A percentile compares a stretch with the other conserved stretches of the same genome.
phyloP scores from a whole-genome alignment of 176 grass and related monocot genomes.

The Puya raimondii region DNA sequence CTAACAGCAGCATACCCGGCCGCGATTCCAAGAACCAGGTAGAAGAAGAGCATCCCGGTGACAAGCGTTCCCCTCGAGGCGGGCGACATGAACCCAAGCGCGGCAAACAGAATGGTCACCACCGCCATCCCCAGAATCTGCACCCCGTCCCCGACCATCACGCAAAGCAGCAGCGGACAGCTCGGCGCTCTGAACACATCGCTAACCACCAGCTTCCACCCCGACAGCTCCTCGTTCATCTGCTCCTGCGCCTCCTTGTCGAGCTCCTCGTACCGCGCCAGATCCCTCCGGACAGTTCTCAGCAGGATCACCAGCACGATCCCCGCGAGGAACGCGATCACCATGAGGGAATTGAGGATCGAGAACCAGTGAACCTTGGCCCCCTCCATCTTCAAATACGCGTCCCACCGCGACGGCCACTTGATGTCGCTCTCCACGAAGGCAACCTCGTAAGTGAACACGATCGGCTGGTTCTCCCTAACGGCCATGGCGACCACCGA shows the following conservation, averaged over 20 bases:
- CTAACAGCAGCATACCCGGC: conserved; percentile 38
- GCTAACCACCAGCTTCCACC: conserved; percentile 42
- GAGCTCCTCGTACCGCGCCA: conserved; percentile 37
- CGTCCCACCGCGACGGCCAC: conserved; percentile 48
- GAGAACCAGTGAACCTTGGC: conserved; percentile 54
- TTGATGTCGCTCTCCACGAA: conserved; percentile 42
- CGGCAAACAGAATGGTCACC: conserved; percentile 49
- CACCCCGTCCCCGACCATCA: conserved; percentile 39
- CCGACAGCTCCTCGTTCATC: conserved; percentile 45
- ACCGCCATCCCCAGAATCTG: conserved; percentile 47
- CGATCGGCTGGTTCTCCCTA: conserved; percentile 31
- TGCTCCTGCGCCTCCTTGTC: conserved; percentile 45
- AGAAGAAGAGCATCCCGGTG: conserved; percentile 45
- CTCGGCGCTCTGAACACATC: conserved; percentile 40
- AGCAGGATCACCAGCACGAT: conserved; percentile 42
- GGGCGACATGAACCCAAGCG: conserved; percentile 48
- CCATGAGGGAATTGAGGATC: conserved; percentile 42
- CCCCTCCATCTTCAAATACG: conserved; percentile 48
- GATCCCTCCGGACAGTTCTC: conserved; percentile 38
- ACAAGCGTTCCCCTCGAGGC: conserved; percentile 40
- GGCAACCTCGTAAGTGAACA: conserved; percentile 39
- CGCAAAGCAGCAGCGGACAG: conserved; percentile 34
- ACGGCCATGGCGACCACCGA: conserved; percentile 27
- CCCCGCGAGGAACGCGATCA: conserved; percentile 40
- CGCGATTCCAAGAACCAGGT: conserved; percentile 35